Conservation (phyloP, 768 basidiomycete genomes). For the Naganishia randhawae region DNA sequence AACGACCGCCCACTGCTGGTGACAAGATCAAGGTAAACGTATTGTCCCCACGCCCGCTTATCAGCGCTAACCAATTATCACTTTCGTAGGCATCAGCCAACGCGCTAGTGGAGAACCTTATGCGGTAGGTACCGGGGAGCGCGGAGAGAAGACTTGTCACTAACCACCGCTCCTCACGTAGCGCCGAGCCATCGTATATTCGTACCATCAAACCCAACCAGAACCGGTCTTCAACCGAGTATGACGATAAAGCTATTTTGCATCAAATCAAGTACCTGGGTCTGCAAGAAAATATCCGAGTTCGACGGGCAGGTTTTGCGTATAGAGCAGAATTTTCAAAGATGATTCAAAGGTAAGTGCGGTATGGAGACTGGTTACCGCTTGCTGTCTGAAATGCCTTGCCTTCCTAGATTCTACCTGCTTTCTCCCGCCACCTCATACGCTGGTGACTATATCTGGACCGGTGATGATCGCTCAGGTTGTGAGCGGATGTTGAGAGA, state of each 20-base stretch:
- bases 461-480: slow-evolving; percentile 80
- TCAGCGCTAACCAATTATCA: slow-evolving; percentile 9
- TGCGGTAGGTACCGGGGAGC: slow-evolving; percentile 57
- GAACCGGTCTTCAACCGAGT: slow-evolving; percentile 86
- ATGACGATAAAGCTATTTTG: slow-evolving; percentile 87
- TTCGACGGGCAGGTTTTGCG: slow-evolving; percentile 94
- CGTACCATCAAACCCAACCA: slow-evolving; percentile 99
- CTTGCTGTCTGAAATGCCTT: neutral
- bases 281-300: slow-evolving; percentile 95
- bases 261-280: slow-evolving; percentile 99
- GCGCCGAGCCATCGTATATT: slow-evolving; percentile 76
- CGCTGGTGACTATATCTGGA: slow-evolving; percentile 97
- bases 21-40: slow-evolving; percentile 90
- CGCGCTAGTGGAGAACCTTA: slow-evolving; percentile 92
- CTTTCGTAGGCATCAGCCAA: slow-evolving; percentile 72
- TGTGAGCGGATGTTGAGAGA: slow-evolving; percentile 90
- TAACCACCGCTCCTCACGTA: neutral
- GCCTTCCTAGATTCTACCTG: slow-evolving; percentile 69
- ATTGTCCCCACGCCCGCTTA: too few relatives aligned
- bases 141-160: neutral
- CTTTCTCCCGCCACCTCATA: slow-evolving; percentile 93
- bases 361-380: slow-evolving; percentile 5
- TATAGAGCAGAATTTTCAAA: slow-evolving; percentile 98
- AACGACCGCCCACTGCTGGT: slow-evolving; percentile 92
- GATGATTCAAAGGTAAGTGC: slow-evolving; percentile 76